Conservation (phyloP, 768 basidiomycete genomes). For the Pleurotus tuoliensis region DNA sequence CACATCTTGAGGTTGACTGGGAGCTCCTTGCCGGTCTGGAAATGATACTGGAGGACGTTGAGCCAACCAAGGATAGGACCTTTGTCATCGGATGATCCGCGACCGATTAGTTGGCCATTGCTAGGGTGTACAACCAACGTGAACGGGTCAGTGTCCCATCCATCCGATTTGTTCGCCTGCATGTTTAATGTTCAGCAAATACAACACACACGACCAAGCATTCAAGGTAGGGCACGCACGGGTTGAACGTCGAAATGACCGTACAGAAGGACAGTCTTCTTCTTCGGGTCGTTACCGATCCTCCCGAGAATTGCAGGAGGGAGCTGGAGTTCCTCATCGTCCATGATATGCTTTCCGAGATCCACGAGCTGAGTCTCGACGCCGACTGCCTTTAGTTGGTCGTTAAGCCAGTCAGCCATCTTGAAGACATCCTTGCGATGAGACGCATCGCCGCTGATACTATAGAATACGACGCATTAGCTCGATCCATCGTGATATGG, state of each 20-base stretch:
- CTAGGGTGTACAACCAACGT: constrained; percentile 45
- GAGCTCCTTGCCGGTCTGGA: constrained; percentile 57
- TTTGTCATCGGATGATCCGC: constrained; percentile 90
- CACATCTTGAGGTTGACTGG: constrained; percentile 90
- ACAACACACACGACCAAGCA: not conserved
- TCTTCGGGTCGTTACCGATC: constrained; percentile 78
- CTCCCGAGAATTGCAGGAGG: constrained; percentile 83
- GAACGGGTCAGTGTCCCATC: constrained; percentile 90
- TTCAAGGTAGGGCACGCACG: constrained; percentile 33
- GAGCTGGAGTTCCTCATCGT: constrained; percentile 65
- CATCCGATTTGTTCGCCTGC: constrained; percentile 57
- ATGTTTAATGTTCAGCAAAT: not conserved
- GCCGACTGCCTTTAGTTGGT: constrained; percentile 70
- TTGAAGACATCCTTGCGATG: constrained; percentile 73
- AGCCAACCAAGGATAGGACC: constrained; percentile 88
- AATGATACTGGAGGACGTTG: constrained; percentile 85
- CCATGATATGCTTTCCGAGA: constrained; percentile 69
- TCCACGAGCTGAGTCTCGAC: constrained; percentile 71
- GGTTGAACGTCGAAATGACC: constrained; percentile 97
- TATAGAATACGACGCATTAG: constrained; percentile 18
- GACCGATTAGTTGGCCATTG: constrained; percentile 68
- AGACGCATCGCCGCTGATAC: constrained; percentile 67
- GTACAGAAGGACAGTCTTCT: constrained; percentile 93
- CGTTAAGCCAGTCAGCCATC: constrained; percentile 84
- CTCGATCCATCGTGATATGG: not conserved